Percentiles rank a stretch among this genome's conserved stretches.
Conservation (phyloP, 352 stramenopile species). For the Globisporangium solare region DNA sequence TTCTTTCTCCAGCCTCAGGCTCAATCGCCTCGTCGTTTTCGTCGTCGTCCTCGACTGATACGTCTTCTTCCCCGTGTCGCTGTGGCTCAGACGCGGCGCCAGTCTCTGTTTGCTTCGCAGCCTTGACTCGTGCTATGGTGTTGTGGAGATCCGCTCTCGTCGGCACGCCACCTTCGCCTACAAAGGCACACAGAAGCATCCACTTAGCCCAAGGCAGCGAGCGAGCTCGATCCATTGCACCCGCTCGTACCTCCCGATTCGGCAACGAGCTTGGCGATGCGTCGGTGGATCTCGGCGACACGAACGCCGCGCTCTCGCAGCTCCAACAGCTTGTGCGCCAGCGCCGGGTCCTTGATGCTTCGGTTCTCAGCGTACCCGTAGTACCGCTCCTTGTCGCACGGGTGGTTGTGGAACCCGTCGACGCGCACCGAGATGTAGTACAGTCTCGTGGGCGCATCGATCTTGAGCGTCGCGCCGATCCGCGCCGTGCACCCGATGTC, state of each 20-base stretch:
- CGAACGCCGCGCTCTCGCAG: no score
- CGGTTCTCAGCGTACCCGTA: constrained; percentile 5
- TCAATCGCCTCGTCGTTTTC: neutral
- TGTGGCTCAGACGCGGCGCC: no score
- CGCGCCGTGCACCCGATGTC: constrained; percentile 3
- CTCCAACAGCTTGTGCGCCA: neutral
- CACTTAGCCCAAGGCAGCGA: no score
- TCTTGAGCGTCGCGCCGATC: neutral
- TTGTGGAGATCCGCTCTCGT: constrained; percentile 3
- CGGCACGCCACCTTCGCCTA: neutral
- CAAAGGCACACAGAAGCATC: no score
- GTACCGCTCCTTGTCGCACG: constrained; percentile 2
- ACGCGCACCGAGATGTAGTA: constrained; percentile 2
- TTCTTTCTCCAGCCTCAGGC: neutral
- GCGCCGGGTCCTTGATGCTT: constrained; percentile 2
- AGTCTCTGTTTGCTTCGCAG: no score
- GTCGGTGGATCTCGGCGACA: no score
- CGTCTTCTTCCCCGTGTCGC: no score
- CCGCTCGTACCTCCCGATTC: no score
- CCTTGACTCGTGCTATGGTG: neutral
- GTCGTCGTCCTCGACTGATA: neutral
- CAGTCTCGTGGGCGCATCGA: neutral
- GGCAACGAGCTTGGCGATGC: no score
- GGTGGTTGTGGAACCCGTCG: constrained; percentile 2
- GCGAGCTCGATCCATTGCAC: no score